Percentiles rank a stretch among this genome's conserved stretches.
Evolutionary conservation across 352 stramenopile genomes (phyloP).

Genomic region (Phytophthora hybrid): DNA sequence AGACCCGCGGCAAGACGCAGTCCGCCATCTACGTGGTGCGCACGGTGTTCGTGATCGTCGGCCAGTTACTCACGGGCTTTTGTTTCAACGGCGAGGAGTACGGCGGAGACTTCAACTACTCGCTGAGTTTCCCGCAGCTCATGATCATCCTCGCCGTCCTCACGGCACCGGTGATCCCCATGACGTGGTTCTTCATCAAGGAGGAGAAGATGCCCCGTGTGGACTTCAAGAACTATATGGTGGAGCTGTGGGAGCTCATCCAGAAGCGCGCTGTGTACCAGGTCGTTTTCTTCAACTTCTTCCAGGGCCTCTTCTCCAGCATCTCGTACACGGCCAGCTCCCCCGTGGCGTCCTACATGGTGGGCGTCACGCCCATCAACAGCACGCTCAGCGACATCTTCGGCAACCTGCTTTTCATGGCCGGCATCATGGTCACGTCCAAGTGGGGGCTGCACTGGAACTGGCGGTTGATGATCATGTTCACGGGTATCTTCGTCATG

Average conservation of each 20-base stretch:
- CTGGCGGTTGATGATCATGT: conserved; percentile 38
- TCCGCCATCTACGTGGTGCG: conserved; percentile 7
- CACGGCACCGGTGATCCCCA: conserved; percentile 26
- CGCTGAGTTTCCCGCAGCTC: neutral
- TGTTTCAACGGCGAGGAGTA: conserved; percentile 18
- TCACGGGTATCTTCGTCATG: conserved; percentile 19
- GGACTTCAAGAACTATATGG: conserved; percentile 10
- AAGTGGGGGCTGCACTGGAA: conserved; percentile 40
- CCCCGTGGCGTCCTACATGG: conserved; percentile 31
- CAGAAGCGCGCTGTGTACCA: conserved; percentile 41
- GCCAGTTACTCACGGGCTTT: conserved; percentile 1
- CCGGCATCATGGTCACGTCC: conserved; percentile 31
- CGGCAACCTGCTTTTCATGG: conserved; percentile 30
- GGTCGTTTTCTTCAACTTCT: conserved; percentile 35
- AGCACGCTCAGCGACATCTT: conserved; percentile 35
- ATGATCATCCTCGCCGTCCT: conserved; percentile 8
- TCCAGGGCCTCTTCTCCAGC: conserved; percentile 30
- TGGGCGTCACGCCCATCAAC: conserved; percentile 35
- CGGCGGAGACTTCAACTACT: conserved; percentile 1
- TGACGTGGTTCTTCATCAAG: conserved; percentile 40
- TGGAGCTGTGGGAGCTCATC: conserved; percentile 21
- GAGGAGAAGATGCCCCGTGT: conserved; percentile 27
- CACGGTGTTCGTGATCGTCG: conserved; percentile 9
- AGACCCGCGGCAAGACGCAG: conserved; percentile 9
- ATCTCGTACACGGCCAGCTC: conserved; percentile 32